phyloP scores from a whole-genome alignment of 2,329 filamentous ascomycete genomes.

The Rosellinia necatrix region DNA sequence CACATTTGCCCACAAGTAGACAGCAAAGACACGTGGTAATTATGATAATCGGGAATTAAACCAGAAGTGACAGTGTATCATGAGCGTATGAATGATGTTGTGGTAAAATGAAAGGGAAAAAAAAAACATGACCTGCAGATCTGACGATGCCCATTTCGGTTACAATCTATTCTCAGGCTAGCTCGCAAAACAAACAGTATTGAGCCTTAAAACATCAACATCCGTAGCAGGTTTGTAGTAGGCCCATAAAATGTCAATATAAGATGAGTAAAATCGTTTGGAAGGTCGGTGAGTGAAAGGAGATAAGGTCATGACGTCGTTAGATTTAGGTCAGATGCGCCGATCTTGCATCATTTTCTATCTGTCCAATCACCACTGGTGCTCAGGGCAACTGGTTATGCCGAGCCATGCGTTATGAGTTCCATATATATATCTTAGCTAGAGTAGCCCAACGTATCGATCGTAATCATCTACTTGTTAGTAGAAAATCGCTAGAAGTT shows the following conservation, averaged over 20 bases:
- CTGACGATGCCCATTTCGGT: no score
- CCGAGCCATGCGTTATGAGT: not conserved
- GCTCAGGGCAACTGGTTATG: not conserved
- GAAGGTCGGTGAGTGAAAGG: not conserved
- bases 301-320: constrained; percentile 8
- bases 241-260: not conserved
- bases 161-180: no score
- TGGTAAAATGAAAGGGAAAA: no score
- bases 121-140: no score
- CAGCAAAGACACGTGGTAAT: constrained; percentile 5
- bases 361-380: not conserved
- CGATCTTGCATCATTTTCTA: not conserved
- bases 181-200: no score
- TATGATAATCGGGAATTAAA: not conserved
- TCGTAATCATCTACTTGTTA: not conserved
- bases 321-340: not conserved
- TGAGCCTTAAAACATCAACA: no score
- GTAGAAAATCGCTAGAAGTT: not conserved
- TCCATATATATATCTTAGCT: not conserved
- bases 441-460: not conserved
- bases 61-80: not conserved
- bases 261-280: no score
- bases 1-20: not conserved
- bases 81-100: not conserved
- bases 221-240: not conserved